Conservation (phyloP, 768 basidiomycete genomes). For the Melanogaster broomeanus region DNA sequence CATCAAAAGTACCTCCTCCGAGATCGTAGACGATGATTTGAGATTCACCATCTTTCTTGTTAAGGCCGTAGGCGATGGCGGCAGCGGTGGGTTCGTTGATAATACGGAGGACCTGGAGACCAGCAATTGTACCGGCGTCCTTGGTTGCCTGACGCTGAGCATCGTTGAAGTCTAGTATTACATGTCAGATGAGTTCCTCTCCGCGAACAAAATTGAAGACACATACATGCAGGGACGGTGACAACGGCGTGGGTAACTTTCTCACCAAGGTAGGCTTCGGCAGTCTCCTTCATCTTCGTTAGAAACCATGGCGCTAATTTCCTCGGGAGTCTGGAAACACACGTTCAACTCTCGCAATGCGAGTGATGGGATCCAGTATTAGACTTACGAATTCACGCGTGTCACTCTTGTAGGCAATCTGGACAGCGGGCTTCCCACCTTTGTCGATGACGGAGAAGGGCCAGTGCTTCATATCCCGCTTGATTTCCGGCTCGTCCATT, state of each 20-base stretch:
- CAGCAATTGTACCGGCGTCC: slow-evolving; percentile 94
- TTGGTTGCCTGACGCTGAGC: slow-evolving; percentile 99
- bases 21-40: slow-evolving; percentile 99
- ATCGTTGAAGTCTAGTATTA: slow-evolving; percentile 94
- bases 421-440: slow-evolving; percentile 77
- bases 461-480: slow-evolving; percentile 89
- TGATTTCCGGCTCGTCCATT: slow-evolving; percentile 76
- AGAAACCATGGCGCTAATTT: slow-evolving; percentile 96
- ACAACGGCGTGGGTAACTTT: slow-evolving; percentile 97
- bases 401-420: slow-evolving; percentile 79
- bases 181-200: not conserved
- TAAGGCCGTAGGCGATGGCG: slow-evolving; percentile 97
- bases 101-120: slow-evolving; percentile 93
- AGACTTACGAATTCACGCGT: slow-evolving; percentile 77
- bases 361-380: not conserved
- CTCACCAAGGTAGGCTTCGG: slow-evolving; percentile 95
- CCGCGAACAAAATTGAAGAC: not conserved
- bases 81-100: slow-evolving; percentile 98
- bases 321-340: slow-evolving; percentile 76
- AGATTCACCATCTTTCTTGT: slow-evolving; percentile 92
- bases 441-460: slow-evolving; percentile 83
- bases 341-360: not conserved
- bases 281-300: slow-evolving; percentile 98
- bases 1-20: slow-evolving; percentile 98
- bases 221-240: slow-evolving; percentile 92